phyloP scores from a whole-genome alignment of 2,329 filamentous ascomycete species.

The Pseudohalonectria lignicola region DNA sequence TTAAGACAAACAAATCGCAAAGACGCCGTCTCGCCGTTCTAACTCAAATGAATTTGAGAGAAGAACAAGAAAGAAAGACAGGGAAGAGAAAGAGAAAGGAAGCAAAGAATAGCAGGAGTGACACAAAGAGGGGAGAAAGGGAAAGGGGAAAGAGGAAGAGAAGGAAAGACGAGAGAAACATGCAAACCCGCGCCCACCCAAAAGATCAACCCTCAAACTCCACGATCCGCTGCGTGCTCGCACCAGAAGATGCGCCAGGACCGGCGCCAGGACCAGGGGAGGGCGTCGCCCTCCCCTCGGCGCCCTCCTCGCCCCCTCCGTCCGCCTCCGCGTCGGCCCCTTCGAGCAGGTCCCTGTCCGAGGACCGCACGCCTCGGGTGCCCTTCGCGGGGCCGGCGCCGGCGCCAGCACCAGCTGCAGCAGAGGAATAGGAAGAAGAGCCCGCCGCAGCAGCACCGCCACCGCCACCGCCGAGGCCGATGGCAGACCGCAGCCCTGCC shows the following conservation, averaged over 20 bases:
- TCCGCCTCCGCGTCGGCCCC: slow-evolving; percentile 63
- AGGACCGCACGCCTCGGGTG: slow-evolving; percentile 47
- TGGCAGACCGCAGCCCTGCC: slow-evolving; percentile 19
- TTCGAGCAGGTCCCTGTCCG: slow-evolving; percentile 60
- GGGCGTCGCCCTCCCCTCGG: slow-evolving; percentile 10
- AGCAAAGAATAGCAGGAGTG: neutral
- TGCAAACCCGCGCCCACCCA: neutral
- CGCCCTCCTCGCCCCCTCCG: slow-evolving; percentile 14
- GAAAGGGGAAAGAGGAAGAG: neutral
- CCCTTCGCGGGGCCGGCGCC: slow-evolving; percentile 41
- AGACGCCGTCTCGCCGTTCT: neutral
- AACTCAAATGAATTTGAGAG: neutral
- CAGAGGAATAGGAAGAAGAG: neutral
- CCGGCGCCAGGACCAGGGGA: slow-evolving; percentile 6
- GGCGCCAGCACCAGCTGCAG: slow-evolving; percentile 15
- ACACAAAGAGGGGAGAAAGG: neutral
- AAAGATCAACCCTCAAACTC: slow-evolving; percentile 30
- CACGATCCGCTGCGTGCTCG: slow-evolving; percentile 24
- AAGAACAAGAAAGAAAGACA: neutral
- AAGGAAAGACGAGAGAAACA: neutral
- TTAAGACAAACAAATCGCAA: neutral
- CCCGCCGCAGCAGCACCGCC: slow-evolving; percentile 26
- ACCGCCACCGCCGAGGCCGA: slow-evolving; percentile 16
- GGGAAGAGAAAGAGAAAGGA: too few relatives aligned
- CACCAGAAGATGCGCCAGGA: slow-evolving; percentile 12